Base-by-base conservation (phyloP, 805 yeast genomes). In the Metschnikowia gelsemii region DNA sequence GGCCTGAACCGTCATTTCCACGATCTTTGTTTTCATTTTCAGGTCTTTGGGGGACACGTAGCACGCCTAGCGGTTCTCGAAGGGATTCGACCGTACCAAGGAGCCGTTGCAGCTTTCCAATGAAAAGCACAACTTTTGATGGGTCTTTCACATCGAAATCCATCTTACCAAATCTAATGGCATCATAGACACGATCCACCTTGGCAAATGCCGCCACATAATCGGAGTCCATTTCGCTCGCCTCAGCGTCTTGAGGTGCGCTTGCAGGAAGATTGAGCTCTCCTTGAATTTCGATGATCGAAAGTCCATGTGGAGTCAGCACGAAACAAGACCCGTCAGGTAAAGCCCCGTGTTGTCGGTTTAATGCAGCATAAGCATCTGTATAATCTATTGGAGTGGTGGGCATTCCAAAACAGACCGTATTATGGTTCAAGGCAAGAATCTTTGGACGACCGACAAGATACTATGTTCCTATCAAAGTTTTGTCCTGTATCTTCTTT, bases 221-320 rank as follows among this genome's bases (percentile, higher is more conserved):
- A 12, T 61, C 58, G 32, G 65, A 51, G 16, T 63, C 55, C 5
- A 56, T 54, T 2, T 46, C n/a, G n/a, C n/a, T n/a, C n/a, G n/a
- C 50, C 5, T 73, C 70, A 17, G 55, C 53, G 16, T 52, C 53
- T 3, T 53, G 43, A 0, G 82, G 81, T 3, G 51, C 55, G 8
- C 40, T 34, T 5, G 42, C 39, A 2, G 75, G 75, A 3, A 80
- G 55, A 42, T 78, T 76, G 28, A 84, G 58, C 25, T 80, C 87
- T 8, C 93, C 93, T 55, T 84, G 93, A 14, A 84, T 83, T 57
- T 84, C 93, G 14, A 84, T 46, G 13, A 84, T 52, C 2, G 76
- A 70, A 31, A 79, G 70, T 1, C 91, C 93, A 31, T 65, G 61
- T 1, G 80, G 73, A 0, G 90, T 80, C 1, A 73, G 50, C 2